Conservation (phyloP, 2,329 filamentous ascomycete genomes). For the Zasmidium angulare region DNA sequence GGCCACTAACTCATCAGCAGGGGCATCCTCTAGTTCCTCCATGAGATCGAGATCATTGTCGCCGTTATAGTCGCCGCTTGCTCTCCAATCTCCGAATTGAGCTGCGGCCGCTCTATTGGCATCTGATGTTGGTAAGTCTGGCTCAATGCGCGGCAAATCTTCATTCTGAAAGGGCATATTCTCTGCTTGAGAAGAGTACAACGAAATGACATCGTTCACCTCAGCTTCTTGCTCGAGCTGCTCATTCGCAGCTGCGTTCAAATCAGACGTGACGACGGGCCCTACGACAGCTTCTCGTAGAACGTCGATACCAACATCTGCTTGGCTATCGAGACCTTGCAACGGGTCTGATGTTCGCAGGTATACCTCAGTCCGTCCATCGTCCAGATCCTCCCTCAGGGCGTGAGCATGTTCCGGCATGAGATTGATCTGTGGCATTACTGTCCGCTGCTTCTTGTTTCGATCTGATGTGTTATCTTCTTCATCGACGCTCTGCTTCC, state of each 20-base stretch:
- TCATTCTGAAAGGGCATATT: not conserved
- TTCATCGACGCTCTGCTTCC: not conserved
- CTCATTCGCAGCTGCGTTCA: not conserved
- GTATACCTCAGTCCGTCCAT: too few relatives aligned
- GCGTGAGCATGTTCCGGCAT: not conserved
- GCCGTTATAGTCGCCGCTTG: not conserved
- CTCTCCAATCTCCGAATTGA: not conserved
- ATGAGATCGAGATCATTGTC: not conserved
- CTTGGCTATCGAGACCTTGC: too few relatives aligned
- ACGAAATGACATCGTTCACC: not conserved
- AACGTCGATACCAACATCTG: not conserved
- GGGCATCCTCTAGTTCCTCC: not conserved
- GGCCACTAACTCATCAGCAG: not conserved
- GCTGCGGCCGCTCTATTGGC: conserved; percentile 1
- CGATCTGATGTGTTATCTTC: not conserved
- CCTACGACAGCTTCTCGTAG: not conserved
- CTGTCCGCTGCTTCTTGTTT: not conserved
- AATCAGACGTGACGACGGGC: conserved; percentile 5
- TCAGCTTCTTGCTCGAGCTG: conserved; percentile 4
- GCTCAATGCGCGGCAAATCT: not conserved
- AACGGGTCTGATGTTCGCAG: too few relatives aligned
- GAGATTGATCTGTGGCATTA: not conserved
- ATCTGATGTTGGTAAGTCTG: not conserved
- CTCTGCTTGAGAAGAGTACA: not conserved
- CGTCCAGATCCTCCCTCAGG: too few relatives aligned